These are phyloP conservation scores for Atalantia buxifolia DNA, from an alignment of 345 rosid genomes.

Conservation along the genomic window DNA sequence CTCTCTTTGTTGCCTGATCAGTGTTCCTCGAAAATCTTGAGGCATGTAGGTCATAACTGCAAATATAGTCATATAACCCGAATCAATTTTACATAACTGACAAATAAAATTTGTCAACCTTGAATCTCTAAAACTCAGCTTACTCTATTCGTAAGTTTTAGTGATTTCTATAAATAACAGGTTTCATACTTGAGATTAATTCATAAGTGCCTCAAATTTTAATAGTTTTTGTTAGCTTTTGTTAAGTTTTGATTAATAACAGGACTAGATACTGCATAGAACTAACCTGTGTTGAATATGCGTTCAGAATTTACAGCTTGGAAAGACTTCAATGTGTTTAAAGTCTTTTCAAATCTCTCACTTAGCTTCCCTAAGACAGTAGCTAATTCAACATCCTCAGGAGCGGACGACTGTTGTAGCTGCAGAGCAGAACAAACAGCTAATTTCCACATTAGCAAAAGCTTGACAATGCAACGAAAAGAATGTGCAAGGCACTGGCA, in stretches of 20 bases:
- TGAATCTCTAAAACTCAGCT: neutral
- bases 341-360: constrained; percentile 37
- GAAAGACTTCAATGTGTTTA: constrained; percentile 56
- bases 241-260: neutral
- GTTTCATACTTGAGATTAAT: neutral
- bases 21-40: constrained; percentile 94
- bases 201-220: neutral
- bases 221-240: neutral
- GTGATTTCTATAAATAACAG: neutral
- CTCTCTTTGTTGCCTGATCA: constrained; percentile 85
- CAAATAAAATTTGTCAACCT: neutral
- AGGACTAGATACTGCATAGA: neutral
- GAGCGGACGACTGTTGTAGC: constrained; percentile 62
- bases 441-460: neutral
- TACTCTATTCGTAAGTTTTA: neutral
- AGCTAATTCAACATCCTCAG: constrained; percentile 51
- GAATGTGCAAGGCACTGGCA: neutral
- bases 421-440: constrained; percentile 24
- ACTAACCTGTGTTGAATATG: constrained; percentile 74
- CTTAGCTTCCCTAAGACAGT: constrained; percentile 31
- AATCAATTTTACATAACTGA: neutral
- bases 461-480: neutral
- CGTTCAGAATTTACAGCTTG: constrained; percentile 80
- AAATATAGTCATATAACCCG: constrained; percentile 11
- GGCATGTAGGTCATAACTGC: constrained; percentile 99